Evolutionary conservation across 1,139 yeast genomes (phyloP).

Genomic region (Pichia sp.): DNA sequence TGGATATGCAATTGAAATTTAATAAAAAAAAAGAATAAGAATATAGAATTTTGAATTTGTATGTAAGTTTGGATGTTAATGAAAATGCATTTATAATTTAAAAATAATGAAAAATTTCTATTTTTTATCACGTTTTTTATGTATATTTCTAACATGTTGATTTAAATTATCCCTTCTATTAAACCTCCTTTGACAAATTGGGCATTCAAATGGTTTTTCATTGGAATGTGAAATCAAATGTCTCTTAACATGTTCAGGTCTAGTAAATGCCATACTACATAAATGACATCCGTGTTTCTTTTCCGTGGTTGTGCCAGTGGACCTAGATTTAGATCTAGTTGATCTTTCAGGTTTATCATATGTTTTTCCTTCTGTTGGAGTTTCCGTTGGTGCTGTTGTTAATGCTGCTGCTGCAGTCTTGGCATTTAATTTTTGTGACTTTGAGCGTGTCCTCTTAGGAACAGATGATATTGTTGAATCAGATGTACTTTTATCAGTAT

Average conservation of each 20-base stretch:
- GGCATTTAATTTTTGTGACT: slow-evolving; percentile 2
- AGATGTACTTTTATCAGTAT: background rate
- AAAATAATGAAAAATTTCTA: background rate
- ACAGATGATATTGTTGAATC: slow-evolving; percentile 2
- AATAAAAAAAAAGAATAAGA: background rate
- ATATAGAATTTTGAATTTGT: background rate
- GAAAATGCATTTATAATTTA: background rate
- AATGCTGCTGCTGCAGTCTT: slow-evolving; percentile 22
- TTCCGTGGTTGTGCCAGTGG: slow-evolving; percentile 45
- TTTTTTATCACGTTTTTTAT: slow-evolving; percentile 27
- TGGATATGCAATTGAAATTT: background rate
- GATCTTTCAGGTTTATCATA: slow-evolving; percentile 29
- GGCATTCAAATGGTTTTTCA: slow-evolving; percentile 80
- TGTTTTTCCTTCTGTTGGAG: too few species aligned
- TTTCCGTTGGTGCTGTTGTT: too few species aligned
- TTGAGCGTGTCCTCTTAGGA: slow-evolving; percentile 8
- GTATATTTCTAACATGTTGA: slow-evolving; percentile 64
- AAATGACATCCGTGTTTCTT: slow-evolving; percentile 72
- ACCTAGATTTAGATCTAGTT: slow-evolving; percentile 28
- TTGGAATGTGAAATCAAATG: slow-evolving; percentile 84
- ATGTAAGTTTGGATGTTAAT: background rate
- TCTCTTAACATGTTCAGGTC: slow-evolving; percentile 89
- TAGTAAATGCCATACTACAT: slow-evolving; percentile 67
- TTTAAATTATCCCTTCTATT: slow-evolving; percentile 63
- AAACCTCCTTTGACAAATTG: slow-evolving; percentile 73